Evolutionary conservation across 1,139 yeast species (phyloP), one percentile per base, ranked within the genome.

Genomic region (Sugiyamaella xylanicola): DNA sequence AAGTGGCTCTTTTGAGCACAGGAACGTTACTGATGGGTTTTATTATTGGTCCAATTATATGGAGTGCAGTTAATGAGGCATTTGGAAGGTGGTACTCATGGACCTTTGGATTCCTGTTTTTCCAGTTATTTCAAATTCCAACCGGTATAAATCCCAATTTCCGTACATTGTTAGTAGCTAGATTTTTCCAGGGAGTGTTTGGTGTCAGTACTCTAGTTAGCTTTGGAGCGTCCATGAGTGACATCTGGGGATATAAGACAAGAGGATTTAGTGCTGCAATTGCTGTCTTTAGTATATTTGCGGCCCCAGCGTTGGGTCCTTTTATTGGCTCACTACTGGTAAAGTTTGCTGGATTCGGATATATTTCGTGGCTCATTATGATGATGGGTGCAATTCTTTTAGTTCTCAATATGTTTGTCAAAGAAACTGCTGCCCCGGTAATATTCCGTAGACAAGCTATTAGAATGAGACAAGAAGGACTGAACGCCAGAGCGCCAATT

Each of bases 251-350:
- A 4, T 42, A 19, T 17, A 46, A 27, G 29, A 48, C 49, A 7
- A 32, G 49, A 21, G 43, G 51, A 1, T 50, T 39, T 37, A 32
- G 48, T 44, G 54, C 48, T 8, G 51, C 57, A 20, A 41, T 47
- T 22, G 57, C 57, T 1, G 48, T 54, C 13, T 17, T 42, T 13
- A 37, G 54, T 45, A 55, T 56, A 13, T 52, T 54, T 37, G 56
- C 57, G 5, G 52, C 59, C 8, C 57, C 58, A 1, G 54, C 55
- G 3, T 11, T 56, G n/a, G 59, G 59, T 9, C 59, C 59, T 13
- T 39, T 55, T 42, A 25, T 56, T 32, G 57, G 58, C 4, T 47
- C 58, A 4, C 45, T 56, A n/a, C 35, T 56, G 17, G 43, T 56
- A 2, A 37, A 48, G 27, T 55, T 48, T 47, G 56, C 42, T 21